Conservation (phyloP, 2,329 filamentous ascomycete genomes). For the Trichophyton simii region DNA sequence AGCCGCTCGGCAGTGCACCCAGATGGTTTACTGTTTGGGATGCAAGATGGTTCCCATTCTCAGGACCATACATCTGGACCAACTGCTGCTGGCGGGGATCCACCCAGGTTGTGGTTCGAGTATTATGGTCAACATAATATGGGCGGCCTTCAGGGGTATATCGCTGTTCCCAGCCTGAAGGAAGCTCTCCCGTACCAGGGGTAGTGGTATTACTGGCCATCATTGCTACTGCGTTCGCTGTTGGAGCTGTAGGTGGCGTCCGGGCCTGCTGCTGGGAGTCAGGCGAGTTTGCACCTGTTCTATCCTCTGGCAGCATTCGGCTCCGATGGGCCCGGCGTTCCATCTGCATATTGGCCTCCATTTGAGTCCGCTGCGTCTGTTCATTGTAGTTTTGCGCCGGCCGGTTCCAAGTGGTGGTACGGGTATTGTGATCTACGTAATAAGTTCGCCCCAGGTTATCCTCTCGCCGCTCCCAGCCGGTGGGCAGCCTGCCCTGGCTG, state of each 20-base stretch:
- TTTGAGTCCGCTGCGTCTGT: slow-evolving; percentile 60
- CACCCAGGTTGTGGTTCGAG: slow-evolving; percentile 95
- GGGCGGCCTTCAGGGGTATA: slow-evolving; percentile 88
- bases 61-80: slow-evolving; percentile 94
- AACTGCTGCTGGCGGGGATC: slow-evolving; percentile 95
- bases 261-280: slow-evolving; percentile 36
- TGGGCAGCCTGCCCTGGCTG: slow-evolving; percentile 78
- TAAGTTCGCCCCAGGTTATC: slow-evolving; percentile 93
- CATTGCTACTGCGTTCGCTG: slow-evolving; percentile 58
- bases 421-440: slow-evolving; percentile 95
- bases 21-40: slow-evolving; percentile 93
- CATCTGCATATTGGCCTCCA: slow-evolving; percentile 83
- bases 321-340: slow-evolving; percentile 92
- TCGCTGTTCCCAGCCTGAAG: slow-evolving; percentile 90
- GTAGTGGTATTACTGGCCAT: slow-evolving; percentile 92
- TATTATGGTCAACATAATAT: slow-evolving; percentile 98
- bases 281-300: slow-evolving; percentile 77
- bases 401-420: slow-evolving; percentile 91
- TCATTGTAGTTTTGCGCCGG: slow-evolving; percentile 69
- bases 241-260: slow-evolving; percentile 18
- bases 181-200: slow-evolving; percentile 85
- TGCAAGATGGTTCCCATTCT: slow-evolving; percentile 55
- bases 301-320: slow-evolving; percentile 86
- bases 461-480: slow-evolving; percentile 90
- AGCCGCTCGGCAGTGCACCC: slow-evolving; percentile 86